These are phyloP conservation scores for Cylindrodendrum hubeiense DNA, from an alignment of 2,329 filamentous ascomycete genomes.

Conservation along the genomic window DNA sequence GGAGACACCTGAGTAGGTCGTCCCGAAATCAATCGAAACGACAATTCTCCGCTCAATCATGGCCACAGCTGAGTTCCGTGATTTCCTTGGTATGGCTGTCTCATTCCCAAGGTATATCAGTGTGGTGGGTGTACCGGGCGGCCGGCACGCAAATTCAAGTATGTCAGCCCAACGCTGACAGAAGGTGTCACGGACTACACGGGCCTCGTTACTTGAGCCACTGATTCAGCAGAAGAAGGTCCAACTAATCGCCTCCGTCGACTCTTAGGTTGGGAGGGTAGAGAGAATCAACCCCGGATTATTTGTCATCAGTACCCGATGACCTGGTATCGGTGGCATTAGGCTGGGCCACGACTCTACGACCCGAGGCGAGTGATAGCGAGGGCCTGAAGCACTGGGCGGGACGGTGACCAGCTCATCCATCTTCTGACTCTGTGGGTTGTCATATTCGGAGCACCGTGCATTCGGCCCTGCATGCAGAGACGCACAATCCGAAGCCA, in stretches of 20 bases:
- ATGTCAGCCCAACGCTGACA: conserved; percentile 19
- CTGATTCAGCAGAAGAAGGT: conserved; percentile 3
- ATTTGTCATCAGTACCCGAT: conserved; percentile 35
- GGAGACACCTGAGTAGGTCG: conserved; percentile 67
- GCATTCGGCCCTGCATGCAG: conserved; percentile 34
- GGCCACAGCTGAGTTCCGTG: conserved; percentile 30
- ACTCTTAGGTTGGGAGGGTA: conserved; percentile 3
- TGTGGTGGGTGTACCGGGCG: conserved; percentile 31
- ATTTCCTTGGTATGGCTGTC: conserved; percentile 30
- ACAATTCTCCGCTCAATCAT: conserved; percentile 58
- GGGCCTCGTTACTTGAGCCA: conserved; percentile 11
- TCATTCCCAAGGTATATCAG: conserved; percentile 36
- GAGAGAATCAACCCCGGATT: conserved; percentile 24
- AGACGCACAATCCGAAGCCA: conserved; percentile 26
- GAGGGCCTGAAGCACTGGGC: conserved; percentile 32
- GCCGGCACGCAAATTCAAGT: conserved; percentile 26
- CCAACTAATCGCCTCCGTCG: neutral
- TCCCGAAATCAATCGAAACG: conserved; percentile 68
- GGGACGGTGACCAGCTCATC: conserved; percentile 36
- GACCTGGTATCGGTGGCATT: conserved; percentile 29
- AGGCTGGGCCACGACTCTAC: conserved; percentile 17
- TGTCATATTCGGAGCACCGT: conserved; percentile 23
- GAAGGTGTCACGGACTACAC: conserved; percentile 10
- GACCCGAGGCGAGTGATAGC: neutral
- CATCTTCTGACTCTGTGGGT: conserved; percentile 23